Evolutionary conservation across 257 asterid genomes (phyloP), one percentile per base, ranked within the genome.

Genomic region (Thymus quinquecostatus): DNA sequence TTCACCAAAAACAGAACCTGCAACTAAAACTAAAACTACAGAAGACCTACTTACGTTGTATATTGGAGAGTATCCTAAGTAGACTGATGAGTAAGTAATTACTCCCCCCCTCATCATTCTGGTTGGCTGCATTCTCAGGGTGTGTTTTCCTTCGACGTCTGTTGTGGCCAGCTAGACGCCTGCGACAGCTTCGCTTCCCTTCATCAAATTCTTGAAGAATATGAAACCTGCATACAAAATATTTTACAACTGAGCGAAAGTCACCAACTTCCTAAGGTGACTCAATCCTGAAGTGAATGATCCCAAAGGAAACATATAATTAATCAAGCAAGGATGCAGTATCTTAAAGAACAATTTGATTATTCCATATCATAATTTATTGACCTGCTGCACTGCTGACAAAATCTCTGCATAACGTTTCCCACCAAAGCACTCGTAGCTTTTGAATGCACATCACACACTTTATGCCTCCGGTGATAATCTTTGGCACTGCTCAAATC

Each of bases 321-420:
- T n/a, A 51, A n/a, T 6, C 57, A 51, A 51, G 57, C 38, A 3
- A 38, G 41, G 6, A 38, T 38, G 41, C 41, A 73, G 14, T 40
- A 57, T 64, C 54, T 13, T 33, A 1, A 45, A 33, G 4, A 74
- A 3, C 11, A 41, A 66, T 53, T 6, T 41, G 8, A 60, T 60
- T 48, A 27, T 9, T 14, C 29, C 1, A 66, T 8, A 65, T 8
- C 32, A 61, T 62, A 65, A 60, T 29, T 21, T 1, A 5, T 70
- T 43, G 74, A 93, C 98, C 98, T 93, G 96, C 97, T 93, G 80
- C 98, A 90, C 75, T 91, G 98, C 75, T 93, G 98, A 82, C 98
- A 93, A 75, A 93, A 93, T 44, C 98, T 84, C 81, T 93, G 98
- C 94, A 86, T 64, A 32, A 87, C 84, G 66, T 80, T 82, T 72